Base-by-base conservation (phyloP, 495 filamentous ascomycete genomes). In the Elaphomyces granulatus region DNA sequence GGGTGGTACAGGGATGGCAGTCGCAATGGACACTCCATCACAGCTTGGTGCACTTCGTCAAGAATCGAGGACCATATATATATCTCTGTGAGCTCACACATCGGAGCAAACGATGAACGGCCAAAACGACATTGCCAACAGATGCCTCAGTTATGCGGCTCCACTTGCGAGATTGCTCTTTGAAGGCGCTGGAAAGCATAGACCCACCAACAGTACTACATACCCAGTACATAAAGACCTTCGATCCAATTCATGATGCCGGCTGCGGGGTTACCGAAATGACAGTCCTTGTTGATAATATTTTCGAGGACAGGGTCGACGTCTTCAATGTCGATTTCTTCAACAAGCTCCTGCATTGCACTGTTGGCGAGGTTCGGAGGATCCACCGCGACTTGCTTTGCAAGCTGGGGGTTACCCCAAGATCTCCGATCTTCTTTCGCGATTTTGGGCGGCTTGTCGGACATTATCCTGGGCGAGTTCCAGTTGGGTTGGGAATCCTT, bases 171-270 rank as follows among this genome's bases (percentile, higher is more conserved):
- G 39, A 42, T 23, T 42, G 39, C 32, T 42, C 31, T 12, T 12
- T 42, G 16, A 42, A 34, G 2, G 18, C 32, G 16, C 31, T 42
- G 12, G 39, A 23, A 23, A 42, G 39, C 17, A 42, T 33, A 1
- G 53, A 37, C 4, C 48, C 37, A 30, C 58, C 45, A 41, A 64
- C 53, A 3, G 50, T 46, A 2, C 51, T 12, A 55, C 47, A 2
- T 54, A 54, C 23, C 46, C 34, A 16, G 38, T 6, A 43, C 41
- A 37, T 57, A 52, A 2, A 41, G 28, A 3, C 39, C 26, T 20
- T 36, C 44, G 9, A 59, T 28, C 54, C 54, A 58, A 15, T 34
- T 7, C 23, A 50, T 45, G 16, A 58, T 53, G 33, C 40, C 48
- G 15, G 16, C 15, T 15, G 7, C n/a, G 15, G 38, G 38, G 3